These are phyloP conservation scores for Sparassis latifolia DNA, from an alignment of 1,284 basidiomycete genomes.

Conservation along the genomic window DNA sequence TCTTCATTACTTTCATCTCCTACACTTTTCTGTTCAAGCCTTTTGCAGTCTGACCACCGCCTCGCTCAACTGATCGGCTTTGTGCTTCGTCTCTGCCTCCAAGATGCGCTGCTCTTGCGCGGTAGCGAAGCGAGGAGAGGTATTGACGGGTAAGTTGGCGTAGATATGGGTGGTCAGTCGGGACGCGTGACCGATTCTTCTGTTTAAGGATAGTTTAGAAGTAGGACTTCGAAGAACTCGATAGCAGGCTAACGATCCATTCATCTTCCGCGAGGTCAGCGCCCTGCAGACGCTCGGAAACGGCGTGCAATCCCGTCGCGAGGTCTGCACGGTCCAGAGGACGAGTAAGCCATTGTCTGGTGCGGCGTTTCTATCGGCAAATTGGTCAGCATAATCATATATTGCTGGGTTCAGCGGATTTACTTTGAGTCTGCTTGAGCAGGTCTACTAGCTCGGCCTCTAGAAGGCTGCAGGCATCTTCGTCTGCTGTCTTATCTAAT, in stretches of 20 bases:
- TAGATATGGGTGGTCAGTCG: conserved; percentile 15
- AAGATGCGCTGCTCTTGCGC: conserved; percentile 4
- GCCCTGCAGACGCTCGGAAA: conserved; percentile 2
- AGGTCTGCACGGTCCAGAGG: conserved; percentile 18
- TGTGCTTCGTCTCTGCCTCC: conserved; percentile 4
- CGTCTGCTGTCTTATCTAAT: neutral
- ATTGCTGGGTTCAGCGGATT: neutral
- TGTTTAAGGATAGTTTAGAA: neutral
- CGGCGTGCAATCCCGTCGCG: conserved; percentile 8
- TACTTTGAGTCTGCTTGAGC: conserved; percentile 13
- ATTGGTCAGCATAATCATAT: neutral
- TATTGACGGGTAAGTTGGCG: conserved; percentile 19
- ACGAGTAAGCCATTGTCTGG: conserved; percentile 11
- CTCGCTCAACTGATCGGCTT: conserved; percentile 9
- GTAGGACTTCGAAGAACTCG: conserved; percentile 3
- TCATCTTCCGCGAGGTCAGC: conserved; percentile 4
- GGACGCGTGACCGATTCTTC: conserved; percentile 9
- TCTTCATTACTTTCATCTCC: too few species aligned
- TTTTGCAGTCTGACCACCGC: conserved; percentile 15
- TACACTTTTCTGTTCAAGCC: neutral
- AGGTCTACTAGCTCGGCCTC: conserved; percentile 9
- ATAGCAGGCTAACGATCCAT: conserved; percentile 10
- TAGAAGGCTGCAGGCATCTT: conserved; percentile 1
- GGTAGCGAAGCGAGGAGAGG: conserved; percentile 19
- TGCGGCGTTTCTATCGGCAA: conserved; percentile 1